Evolutionary conservation across 2,329 filamentous ascomycete species (phyloP).

Genomic region (Penicillium polonicum): DNA sequence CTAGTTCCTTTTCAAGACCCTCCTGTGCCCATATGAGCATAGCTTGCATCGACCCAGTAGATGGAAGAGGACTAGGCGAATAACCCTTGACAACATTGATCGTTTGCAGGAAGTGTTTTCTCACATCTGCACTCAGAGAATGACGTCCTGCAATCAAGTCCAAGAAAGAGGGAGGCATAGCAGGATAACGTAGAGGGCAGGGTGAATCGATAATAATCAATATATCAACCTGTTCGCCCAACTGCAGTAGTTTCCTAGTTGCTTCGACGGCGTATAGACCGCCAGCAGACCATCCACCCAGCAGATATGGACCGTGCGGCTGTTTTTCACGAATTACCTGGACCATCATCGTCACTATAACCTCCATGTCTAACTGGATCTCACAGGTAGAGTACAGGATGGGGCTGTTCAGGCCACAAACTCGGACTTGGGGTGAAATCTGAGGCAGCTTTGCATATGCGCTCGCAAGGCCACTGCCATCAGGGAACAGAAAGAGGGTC

Average conservation of each 20-base stretch:
- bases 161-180: not conserved
- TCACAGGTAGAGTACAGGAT: not conserved
- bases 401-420: not conserved
- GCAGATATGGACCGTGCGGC: slow-evolving; percentile 53
- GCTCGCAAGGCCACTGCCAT: not conserved
- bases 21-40: not conserved
- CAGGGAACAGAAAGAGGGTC: not conserved
- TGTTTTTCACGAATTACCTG: slow-evolving; percentile 35
- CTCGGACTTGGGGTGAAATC: not conserved
- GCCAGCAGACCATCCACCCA: slow-evolving; percentile 69
- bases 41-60: not conserved
- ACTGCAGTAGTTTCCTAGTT: slow-evolving; percentile 55
- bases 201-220: slow-evolving; percentile 65
- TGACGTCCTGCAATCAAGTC: not conserved
- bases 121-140: not conserved
- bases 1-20: not conserved
- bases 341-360: not conserved
- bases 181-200: slow-evolving; percentile 49
- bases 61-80: not conserved
- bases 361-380: not conserved
- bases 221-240: slow-evolving; percentile 53
- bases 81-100: not conserved
- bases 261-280: slow-evolving; percentile 66
- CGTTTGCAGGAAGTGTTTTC: not conserved
- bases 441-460: not conserved